A percentile compares a stretch with the other conserved stretches of the same genome.
Evolutionary conservation across 108 stramenopile genomes (phyloP).

Genomic region (Cyclostephanos tholiformis): DNA sequence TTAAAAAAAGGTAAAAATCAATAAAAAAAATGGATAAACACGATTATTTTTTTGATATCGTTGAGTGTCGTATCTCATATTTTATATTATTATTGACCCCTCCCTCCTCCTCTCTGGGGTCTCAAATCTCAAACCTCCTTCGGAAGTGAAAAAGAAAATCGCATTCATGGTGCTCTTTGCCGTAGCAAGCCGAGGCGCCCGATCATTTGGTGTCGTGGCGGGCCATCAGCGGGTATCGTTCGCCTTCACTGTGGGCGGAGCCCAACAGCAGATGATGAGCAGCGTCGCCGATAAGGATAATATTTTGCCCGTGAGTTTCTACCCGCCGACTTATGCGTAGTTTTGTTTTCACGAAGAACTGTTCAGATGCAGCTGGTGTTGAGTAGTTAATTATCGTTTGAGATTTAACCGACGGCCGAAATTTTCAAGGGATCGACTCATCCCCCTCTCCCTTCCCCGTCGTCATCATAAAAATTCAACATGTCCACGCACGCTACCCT

Average conservation of each 20-base stretch:
- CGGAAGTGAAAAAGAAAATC: too few species aligned
- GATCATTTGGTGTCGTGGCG: constrained; percentile 3
- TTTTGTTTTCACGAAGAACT: not conserved
- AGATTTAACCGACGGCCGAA: not conserved
- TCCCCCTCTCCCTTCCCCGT: not conserved
- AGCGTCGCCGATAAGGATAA: constrained; percentile 47
- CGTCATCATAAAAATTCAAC: not conserved
- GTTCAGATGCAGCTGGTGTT: not conserved
- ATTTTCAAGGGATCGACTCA: not conserved
- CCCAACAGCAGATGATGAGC: constrained; percentile 25
- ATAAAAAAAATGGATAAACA: too few species aligned
- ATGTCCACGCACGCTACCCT: not conserved
- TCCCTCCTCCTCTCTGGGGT: too few species aligned
- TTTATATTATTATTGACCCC: too few species aligned
- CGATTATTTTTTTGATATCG: too few species aligned
- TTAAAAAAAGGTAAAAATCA: too few species aligned
- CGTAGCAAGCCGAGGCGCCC: constrained; percentile 18
- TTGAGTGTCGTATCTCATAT: too few species aligned
- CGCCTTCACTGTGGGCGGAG: constrained; percentile 18
- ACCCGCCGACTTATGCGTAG: not conserved
- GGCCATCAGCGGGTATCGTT: constrained; percentile 7
- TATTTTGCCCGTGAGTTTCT: constrained; percentile 46
- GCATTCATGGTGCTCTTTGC: constrained; percentile 23
- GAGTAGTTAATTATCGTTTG: not conserved
- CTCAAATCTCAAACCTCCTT: too few species aligned